Base-by-base conservation (phyloP, 441 rosid genomes). In the Jatropha multifida region DNA sequence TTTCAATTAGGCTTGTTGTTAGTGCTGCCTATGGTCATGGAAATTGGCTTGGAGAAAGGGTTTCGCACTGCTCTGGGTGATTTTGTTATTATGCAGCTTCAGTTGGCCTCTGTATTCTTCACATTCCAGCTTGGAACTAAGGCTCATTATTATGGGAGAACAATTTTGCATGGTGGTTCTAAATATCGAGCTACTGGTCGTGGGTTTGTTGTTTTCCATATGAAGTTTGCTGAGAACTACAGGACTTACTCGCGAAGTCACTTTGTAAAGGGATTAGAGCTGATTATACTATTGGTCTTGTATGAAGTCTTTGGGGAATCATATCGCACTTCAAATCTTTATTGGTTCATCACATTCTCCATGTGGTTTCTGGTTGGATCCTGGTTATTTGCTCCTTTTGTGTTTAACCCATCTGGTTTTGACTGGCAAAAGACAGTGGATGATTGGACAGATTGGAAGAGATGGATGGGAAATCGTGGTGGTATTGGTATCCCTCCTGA, bases 351-450 rank as follows among this genome's bases (percentile, higher is more conserved):
- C 79, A 89, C 98, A 2, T 73, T 85, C 69, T 92, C 98, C n/a
- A 80, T 88, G 91, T 96, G 99, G 99, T 94, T 92, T 81, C 85
- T 96, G 75, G 99, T 92, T 74, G 93, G 69, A 37, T 96, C 99
- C 74, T 96, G 99, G 99, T 81, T 96, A 85, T 92, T 94, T 79
- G 97, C 96, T 26, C 99, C 99, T 0, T 92, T 91, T 80, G 83
- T 92, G 75, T 96, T 96, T 84, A 96, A 96, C 77, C 97, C 98
- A 10, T 94, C 99, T 60, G 97, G 98, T 15, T 94, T 96, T 76
- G 98, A 96, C 78, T 92, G 99, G 99, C 99, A 96, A 81, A 96
- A 92, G 84, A 92, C 96, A 0, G 94, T 88, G 78, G 99, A 96
- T 51, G 99, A 96, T 79, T 90, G 99, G 99, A 87, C 93, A 46